Conservation (phyloP, 306 rosid species). For the Rubus parviflorus region DNA sequence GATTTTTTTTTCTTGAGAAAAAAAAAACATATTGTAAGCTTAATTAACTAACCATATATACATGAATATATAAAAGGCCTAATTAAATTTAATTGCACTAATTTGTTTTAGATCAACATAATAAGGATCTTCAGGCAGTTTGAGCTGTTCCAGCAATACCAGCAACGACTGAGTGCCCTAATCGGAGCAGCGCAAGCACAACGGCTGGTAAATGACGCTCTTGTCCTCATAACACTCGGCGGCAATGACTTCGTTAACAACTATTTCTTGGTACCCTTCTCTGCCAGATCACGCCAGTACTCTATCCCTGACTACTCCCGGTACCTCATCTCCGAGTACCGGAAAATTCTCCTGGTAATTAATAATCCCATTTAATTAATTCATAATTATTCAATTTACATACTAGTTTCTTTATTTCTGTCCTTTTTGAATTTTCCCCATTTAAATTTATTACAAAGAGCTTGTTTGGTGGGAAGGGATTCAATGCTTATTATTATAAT, state of each 20-base stretch:
- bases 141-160: constrained; percentile 43
- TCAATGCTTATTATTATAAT: background rate
- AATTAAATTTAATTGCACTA: too few species aligned
- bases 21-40: background rate
- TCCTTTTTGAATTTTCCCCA: background rate
- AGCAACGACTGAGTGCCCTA: constrained; percentile 35
- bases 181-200: constrained; percentile 40
- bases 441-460: background rate
- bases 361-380: background rate
- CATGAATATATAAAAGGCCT: too few species aligned
- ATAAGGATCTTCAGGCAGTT: constrained; percentile 49
- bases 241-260: constrained; percentile 74
- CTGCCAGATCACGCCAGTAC: constrained; percentile 55
- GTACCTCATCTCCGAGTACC: constrained; percentile 51
- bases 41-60: too few species aligned
- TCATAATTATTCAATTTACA: too few species aligned
- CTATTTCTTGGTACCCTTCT: constrained; percentile 45
- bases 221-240: constrained; percentile 56
- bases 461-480: constrained; percentile 9
- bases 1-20: background rate
- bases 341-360: constrained; percentile 48
- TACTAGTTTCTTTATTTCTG: too few species aligned
- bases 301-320: constrained; percentile 44
- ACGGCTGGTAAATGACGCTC: constrained; percentile 37
- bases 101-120: constrained; percentile 6